Percentiles rank a stretch among this genome's conserved stretches.
phyloP scores from a whole-genome alignment of 2,329 filamentous ascomycete species.

The Phialophora expanda region DNA sequence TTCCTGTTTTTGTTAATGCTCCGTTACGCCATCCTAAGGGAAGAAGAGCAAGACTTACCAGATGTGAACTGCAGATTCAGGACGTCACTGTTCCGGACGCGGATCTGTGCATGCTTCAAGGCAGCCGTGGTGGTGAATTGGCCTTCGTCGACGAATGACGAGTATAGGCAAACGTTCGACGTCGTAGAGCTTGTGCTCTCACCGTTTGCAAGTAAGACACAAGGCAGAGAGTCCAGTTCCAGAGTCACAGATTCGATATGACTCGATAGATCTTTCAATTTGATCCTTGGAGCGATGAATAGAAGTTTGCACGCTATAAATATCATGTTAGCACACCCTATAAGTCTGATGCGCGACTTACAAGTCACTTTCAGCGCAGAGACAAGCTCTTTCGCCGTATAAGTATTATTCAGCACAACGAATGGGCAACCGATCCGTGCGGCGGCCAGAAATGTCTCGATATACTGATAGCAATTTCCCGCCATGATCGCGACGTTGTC shows the following conservation, averaged over 20 bases:
- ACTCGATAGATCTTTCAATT: constrained; percentile 27
- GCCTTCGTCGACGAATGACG: constrained; percentile 43
- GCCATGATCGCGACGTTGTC: constrained; percentile 32
- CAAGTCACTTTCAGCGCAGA: constrained; percentile 19
- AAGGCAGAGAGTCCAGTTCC: constrained; percentile 65
- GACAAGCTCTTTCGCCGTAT: constrained; percentile 37
- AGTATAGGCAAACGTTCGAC: constrained; percentile 57
- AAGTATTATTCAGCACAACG: constrained; percentile 45
- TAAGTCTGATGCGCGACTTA: constrained; percentile 7
- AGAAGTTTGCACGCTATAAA: constrained; percentile 40
- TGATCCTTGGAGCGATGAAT: constrained; percentile 40
- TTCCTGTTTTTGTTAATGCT: constrained; percentile 58
- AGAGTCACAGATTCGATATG: constrained; percentile 46
- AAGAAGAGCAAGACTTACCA: constrained; percentile 19
- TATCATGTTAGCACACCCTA: not conserved
- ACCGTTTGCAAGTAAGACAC: constrained; percentile 66
- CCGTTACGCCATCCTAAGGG: too few species aligned
- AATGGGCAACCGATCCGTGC: constrained; percentile 44
- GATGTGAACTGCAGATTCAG: constrained; percentile 97
- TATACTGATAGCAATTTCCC: constrained; percentile 34
- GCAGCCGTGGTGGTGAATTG: constrained; percentile 25
- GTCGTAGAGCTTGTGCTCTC: constrained; percentile 50
- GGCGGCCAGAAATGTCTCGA: constrained; percentile 41
- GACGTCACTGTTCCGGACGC: constrained; percentile 60
- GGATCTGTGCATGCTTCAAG: constrained; percentile 23